Base-by-base conservation (phyloP, 495 filamentous ascomycete species). In the Penicillium simplicissimum region DNA sequence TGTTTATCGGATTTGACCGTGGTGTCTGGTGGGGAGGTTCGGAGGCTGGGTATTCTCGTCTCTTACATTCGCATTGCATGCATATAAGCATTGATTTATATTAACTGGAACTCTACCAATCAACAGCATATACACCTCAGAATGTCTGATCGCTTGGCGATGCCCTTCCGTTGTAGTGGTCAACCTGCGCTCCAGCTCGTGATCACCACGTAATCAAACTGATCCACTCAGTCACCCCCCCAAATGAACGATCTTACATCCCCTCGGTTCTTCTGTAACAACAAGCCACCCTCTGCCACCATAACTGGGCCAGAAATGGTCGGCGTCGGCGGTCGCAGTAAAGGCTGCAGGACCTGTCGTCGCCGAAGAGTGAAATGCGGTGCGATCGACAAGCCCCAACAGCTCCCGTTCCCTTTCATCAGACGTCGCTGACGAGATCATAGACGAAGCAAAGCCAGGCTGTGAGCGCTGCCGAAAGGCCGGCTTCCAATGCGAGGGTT, bases 311-410 rank as follows among this genome's bases (percentile, higher is more conserved):
- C 4, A 11, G 19, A 35, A 11, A 67, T 67, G 65, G 65, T 67
- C 4, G 58, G 61, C 8, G 33, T 64, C 10, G 61, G 59, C 17
- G 65, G 65, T 23, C 61, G 61, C 23, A 65, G 59, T 35, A 67
- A 64, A 60, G 65, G 51, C 33, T 71, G 69, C 49, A 68, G 61
- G 38, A 71, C 67, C n/a, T 71, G 69, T 40, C 67, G 61, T 9
- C 60, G 62, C 15, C 62, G 69, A 42, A 69, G 61, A 63, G 63
- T 69, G 4, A 69, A 71, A 58, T 68, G 67, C 57, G 66, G 66
- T 71, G 28, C 42, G 56, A 37, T 31, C 8, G 19, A 21, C 8
- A 8, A 31, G 38, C 3, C 17, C 21, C n/a, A 1, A 55, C 28
- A 4, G 10, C 0, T 31, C 15, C 34, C 6, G 21, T 9, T n/a